These are phyloP conservation scores for Selaginella tamariscina DNA, from an alignment of 75 land plant species.

Conservation along the genomic window DNA sequence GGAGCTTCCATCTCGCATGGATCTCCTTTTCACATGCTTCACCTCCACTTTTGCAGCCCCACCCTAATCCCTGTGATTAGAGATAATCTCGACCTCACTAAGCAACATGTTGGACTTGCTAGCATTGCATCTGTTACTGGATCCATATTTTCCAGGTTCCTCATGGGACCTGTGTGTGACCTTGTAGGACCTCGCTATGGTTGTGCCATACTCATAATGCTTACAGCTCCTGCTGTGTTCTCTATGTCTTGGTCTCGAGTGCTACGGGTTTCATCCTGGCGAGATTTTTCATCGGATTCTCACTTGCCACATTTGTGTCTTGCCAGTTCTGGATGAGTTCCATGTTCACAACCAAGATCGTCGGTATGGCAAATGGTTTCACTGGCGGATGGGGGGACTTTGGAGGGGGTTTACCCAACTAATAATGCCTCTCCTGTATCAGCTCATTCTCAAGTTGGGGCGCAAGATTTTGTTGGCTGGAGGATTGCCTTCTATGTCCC, in stretches of 20 bases:
- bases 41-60: conserved; percentile 88
- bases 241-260: conserved; percentile 44
- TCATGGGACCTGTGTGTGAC: conserved; percentile 83
- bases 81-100: conserved; percentile 66
- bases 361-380: conserved; percentile 60
- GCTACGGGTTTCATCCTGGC: conserved; percentile 44
- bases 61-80: conserved; percentile 71
- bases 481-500: conserved; percentile 63
- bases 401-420: conserved; percentile 84
- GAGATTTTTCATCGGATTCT: conserved; percentile 79
- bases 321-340: conserved; percentile 93
- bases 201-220: conserved; percentile 57
- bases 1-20: conserved; percentile 77
- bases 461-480: conserved; percentile 45
- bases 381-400: conserved; percentile 87
- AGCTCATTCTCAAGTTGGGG: conserved; percentile 28
- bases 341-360: conserved; percentile 66
- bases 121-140: conserved; percentile 81
- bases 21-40: conserved; percentile 78
- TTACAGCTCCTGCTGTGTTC: conserved; percentile 72
- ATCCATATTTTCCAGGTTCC: conserved; percentile 54
- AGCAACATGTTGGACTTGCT: conserved; percentile 60
- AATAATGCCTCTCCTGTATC: conserved; percentile 62
- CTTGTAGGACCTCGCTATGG: conserved; percentile 67
- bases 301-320: conserved; percentile 82